Evolutionary conservation across 768 basidiomycete species (phyloP).

Genomic region (Fistulinella prunicolor): DNA sequence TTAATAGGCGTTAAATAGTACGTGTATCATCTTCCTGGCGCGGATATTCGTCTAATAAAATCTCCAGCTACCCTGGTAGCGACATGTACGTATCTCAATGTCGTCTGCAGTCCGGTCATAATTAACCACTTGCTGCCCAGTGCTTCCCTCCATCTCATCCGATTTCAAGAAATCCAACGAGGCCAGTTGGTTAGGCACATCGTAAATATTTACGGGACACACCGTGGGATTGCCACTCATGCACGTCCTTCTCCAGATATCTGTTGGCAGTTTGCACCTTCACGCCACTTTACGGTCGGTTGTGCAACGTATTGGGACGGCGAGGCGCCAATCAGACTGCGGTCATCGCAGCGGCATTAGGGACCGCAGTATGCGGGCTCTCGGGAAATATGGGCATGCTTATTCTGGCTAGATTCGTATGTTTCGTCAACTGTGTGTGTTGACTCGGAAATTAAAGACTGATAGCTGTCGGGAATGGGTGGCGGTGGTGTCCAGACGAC

Average conservation of each 20-base stretch:
- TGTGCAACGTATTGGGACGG: constrained; percentile 75
- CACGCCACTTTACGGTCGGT: constrained; percentile 79
- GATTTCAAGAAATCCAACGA: constrained; percentile 76
- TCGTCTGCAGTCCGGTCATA: constrained; percentile 1
- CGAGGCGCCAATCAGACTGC: constrained; percentile 66
- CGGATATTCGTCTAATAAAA: constrained; percentile 1
- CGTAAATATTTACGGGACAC: constrained; percentile 40
- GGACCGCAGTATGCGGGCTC: constrained; percentile 65
- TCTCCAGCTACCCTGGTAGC: constrained; percentile 68
- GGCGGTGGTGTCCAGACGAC: constrained; percentile 76
- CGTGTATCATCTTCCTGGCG: constrained; percentile 22
- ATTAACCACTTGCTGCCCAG: constrained; percentile 33
- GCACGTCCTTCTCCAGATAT: constrained; percentile 61
- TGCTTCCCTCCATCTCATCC: constrained; percentile 75
- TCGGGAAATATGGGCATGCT: constrained; percentile 69
- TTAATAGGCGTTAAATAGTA: constrained; percentile 51
- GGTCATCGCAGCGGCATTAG: constrained; percentile 57
- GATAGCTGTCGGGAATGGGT: constrained; percentile 70
- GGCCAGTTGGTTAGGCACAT: constrained; percentile 80
- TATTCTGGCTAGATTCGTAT: constrained; percentile 69
- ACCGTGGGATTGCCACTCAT: not conserved
- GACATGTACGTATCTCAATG: constrained; percentile 52
- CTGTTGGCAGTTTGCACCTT: constrained; percentile 79
- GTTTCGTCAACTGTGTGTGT: constrained; percentile 25
- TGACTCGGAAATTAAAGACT: not conserved